phyloP scores from a whole-genome alignment of 768 basidiomycete genomes.

The Nidula microcarpa region DNA sequence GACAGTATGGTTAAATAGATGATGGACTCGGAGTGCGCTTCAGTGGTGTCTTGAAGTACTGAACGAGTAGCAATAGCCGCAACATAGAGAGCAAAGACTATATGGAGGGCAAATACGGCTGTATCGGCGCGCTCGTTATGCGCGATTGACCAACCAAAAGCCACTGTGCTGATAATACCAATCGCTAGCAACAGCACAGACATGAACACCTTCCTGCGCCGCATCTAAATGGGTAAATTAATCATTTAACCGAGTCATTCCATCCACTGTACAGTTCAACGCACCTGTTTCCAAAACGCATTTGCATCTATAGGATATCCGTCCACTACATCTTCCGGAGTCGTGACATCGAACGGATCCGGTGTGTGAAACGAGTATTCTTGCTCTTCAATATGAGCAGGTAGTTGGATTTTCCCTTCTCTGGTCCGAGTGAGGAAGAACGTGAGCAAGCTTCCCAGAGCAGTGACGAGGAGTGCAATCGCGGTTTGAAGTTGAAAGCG shows the following conservation, averaged over 20 bases:
- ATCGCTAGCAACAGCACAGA: slow-evolving; percentile 41
- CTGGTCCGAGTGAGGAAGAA: slow-evolving; percentile 28
- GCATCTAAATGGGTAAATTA: slow-evolving; percentile 38
- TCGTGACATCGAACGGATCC: slow-evolving; percentile 46
- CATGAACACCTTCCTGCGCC: slow-evolving; percentile 52
- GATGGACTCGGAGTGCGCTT: slow-evolving; percentile 45
- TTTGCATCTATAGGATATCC: slow-evolving; percentile 28
- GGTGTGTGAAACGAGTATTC: slow-evolving; percentile 4
- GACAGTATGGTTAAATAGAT: slow-evolving; percentile 61
- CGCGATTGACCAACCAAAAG: slow-evolving; percentile 52
- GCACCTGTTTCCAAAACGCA: slow-evolving; percentile 24
- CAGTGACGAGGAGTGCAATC: slow-evolving; percentile 37
- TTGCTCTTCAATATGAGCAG: slow-evolving; percentile 13
- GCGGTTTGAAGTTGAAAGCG: slow-evolving; percentile 58
- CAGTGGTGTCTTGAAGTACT: slow-evolving; percentile 37
- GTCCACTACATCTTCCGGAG: slow-evolving; percentile 52
- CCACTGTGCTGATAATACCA: slow-evolving; percentile 47
- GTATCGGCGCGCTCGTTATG: slow-evolving; percentile 15
- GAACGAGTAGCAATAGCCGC: slow-evolving; percentile 49
- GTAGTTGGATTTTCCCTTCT: slow-evolving; percentile 31
- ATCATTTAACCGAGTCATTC: not conserved
- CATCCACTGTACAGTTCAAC: slow-evolving; percentile 23
- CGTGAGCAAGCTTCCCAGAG: slow-evolving; percentile 39
- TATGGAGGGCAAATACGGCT: slow-evolving; percentile 39
- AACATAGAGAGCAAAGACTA: slow-evolving; percentile 57